phyloP scores from a whole-genome alignment of 106 monocot genomes.

The Phalaenopsis equestris region DNA sequence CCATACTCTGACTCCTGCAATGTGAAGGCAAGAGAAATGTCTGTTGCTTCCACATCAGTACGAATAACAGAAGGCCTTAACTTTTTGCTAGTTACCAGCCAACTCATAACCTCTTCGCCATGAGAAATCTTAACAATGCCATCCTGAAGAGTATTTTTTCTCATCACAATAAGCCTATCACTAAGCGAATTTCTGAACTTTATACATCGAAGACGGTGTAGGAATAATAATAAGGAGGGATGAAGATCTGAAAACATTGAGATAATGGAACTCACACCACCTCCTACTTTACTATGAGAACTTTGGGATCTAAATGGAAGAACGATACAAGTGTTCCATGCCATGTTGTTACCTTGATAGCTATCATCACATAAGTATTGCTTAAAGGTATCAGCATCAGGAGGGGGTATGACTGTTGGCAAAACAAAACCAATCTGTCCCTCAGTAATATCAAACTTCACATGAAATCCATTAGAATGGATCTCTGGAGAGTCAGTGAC shows the following conservation, averaged over 20 bases:
- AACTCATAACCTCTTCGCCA: conserved; percentile 79
- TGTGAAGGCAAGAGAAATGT: conserved; percentile 89
- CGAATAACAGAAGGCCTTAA: conserved; percentile 42
- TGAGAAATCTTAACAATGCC: conserved; percentile 79
- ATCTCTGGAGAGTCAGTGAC: conserved; percentile 98
- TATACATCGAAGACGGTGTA: conserved; percentile 77
- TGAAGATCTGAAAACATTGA: conserved; percentile 95
- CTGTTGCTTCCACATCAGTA: conserved; percentile 71
- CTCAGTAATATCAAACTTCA: conserved; percentile 92
- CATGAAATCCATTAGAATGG: conserved; percentile 88
- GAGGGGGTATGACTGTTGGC: conserved; percentile 70
- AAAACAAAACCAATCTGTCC: conserved; percentile 97
- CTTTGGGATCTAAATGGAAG: conserved; percentile 75
- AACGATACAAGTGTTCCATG: conserved; percentile 90
- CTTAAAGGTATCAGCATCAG: conserved; percentile 31
- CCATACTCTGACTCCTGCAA: conserved; percentile 52
- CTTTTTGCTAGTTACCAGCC: conserved; percentile 73
- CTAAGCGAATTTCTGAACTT: conserved; percentile 68
- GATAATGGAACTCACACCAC: conserved; percentile 42
- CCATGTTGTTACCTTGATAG: conserved; percentile 12
- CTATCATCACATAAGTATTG: conserved; percentile 35
- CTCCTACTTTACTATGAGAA: conserved; percentile 34
- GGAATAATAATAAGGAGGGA: conserved; percentile 83
- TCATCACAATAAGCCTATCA: conserved; percentile 57
- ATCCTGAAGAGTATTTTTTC: conserved; percentile 52